Evolutionary conservation across 495 filamentous ascomycete species (phyloP).

Genomic region (Hypoxylon crocopeplum): DNA sequence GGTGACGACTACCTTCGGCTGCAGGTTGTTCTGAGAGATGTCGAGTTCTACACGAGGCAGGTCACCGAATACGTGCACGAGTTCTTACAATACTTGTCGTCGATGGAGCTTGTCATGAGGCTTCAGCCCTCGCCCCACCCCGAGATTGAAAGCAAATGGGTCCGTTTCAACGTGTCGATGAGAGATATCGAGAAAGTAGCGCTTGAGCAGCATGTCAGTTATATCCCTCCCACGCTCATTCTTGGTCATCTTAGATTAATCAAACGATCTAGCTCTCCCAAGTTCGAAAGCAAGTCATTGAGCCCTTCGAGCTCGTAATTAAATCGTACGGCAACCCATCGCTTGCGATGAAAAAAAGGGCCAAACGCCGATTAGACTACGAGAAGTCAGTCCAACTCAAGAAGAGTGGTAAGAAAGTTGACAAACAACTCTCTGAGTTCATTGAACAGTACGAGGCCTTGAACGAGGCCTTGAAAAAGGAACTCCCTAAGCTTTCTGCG

Average conservation of each 20-base stretch:
- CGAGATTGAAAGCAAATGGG: conserved; percentile 92
- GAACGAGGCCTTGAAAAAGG: conserved; percentile 90
- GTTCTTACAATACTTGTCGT: conserved; percentile 71
- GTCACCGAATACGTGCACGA: conserved; percentile 73
- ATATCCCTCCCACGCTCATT: neutral
- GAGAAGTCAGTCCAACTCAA: conserved; percentile 67
- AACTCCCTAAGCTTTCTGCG: conserved; percentile 83
- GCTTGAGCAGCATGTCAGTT: conserved; percentile 84
- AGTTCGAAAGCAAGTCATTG: conserved; percentile 81
- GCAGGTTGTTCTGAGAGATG: conserved; percentile 88
- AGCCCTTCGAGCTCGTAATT: conserved; percentile 83
- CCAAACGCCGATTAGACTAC: conserved; percentile 88
- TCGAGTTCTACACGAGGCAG: conserved; percentile 82
- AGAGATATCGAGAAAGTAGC: conserved; percentile 79
- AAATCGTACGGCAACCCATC: conserved; percentile 81
- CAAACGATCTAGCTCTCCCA: conserved; percentile 63
- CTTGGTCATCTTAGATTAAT: conserved; percentile 5
- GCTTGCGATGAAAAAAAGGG: conserved; percentile 87
- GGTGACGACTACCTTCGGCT: conserved; percentile 87
- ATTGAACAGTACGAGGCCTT: conserved; percentile 87
- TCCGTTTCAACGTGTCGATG: conserved; percentile 79
- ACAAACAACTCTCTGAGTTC: conserved; percentile 80
- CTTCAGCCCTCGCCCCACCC: conserved; percentile 67
- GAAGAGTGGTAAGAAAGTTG: conserved; percentile 75
- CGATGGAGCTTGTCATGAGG: conserved; percentile 71